phyloP scores from a whole-genome alignment of 805 yeast genomes.

The Ascoidea tarda region DNA sequence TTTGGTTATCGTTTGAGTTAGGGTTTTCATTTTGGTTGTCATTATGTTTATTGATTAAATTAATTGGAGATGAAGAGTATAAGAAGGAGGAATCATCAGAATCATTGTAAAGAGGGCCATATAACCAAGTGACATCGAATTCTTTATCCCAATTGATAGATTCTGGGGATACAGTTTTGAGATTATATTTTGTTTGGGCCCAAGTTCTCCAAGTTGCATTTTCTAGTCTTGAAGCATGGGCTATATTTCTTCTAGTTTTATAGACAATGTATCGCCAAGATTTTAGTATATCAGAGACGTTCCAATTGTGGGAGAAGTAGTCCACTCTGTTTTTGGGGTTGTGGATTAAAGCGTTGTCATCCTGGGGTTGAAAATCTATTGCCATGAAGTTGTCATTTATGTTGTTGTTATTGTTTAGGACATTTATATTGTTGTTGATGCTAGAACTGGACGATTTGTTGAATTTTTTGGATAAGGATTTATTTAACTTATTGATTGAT shows the following conservation, averaged over 20 bases:
- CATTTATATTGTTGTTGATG: conserved; percentile 1
- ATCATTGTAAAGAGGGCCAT: conserved; percentile 53
- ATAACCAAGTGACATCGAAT: conserved; percentile 93
- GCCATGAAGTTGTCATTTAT: conserved; percentile 15
- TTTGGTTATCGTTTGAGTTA: neutral
- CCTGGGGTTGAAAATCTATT: conserved; percentile 39
- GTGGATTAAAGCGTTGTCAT: conserved; percentile 65
- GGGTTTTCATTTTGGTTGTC: neutral
- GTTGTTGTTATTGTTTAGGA: conserved; percentile 5
- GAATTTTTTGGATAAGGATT: conserved; percentile 1
- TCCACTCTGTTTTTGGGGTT: conserved; percentile 90
- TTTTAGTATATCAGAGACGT: conserved; percentile 80
- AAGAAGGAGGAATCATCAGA: neutral
- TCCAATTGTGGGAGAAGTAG: conserved; percentile 92
- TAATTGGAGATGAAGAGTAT: neutral
- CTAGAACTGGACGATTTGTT: conserved; percentile 4
- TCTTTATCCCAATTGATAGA: conserved; percentile 94
- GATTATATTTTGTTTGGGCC: conserved; percentile 62
- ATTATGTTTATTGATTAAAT: neutral
- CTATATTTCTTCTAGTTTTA: conserved; percentile 18
- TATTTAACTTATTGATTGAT: neutral
- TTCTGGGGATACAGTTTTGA: conserved; percentile 77
- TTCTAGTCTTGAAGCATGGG: conserved; percentile 39
- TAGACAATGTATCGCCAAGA: conserved; percentile 88
- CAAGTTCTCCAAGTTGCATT: conserved; percentile 93